Percentiles rank a stretch among this genome's conserved stretches.
Evolutionary conservation across 164 flowering plant species (phyloP).

Genomic region (Magnolia changhungtana): DNA sequence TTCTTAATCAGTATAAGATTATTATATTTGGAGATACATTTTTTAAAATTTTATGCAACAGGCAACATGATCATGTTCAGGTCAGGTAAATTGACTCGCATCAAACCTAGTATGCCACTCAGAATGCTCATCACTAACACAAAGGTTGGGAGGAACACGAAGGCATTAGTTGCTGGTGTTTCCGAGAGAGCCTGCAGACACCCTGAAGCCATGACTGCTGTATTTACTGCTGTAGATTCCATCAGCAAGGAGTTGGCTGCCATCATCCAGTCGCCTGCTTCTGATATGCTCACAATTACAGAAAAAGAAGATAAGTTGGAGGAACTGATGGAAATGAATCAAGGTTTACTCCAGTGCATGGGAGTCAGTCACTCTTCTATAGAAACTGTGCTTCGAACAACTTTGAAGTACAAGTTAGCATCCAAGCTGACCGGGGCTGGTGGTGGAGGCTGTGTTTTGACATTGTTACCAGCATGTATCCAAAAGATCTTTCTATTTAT

Average conservation of each 20-base stretch:
- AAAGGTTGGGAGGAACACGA: conserved; percentile 93
- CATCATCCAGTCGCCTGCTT: conserved; percentile 55
- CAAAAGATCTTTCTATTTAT: conserved; percentile 12
- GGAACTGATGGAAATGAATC: conserved; percentile 96
- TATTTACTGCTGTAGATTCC: conserved; percentile 81
- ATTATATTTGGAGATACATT: background rate
- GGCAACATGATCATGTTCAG: conserved; percentile 92
- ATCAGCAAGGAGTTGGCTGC: conserved; percentile 80
- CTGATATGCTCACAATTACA: conserved; percentile 58
- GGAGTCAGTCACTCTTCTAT: conserved; percentile 94
- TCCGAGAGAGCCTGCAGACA: conserved; percentile 77
- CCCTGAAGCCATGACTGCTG: conserved; percentile 69
- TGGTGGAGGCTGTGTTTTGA: conserved; percentile 99
- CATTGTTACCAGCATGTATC: conserved; percentile 90
- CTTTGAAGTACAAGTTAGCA: conserved; percentile 71
- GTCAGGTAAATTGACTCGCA: conserved; percentile 56
- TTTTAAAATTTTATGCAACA: conserved; percentile 28
- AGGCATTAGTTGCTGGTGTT: conserved; percentile 91
- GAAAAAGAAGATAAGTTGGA: conserved; percentile 75
- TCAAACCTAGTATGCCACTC: conserved; percentile 63
- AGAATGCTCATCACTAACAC: conserved; percentile 93
- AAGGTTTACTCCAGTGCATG: conserved; percentile 93
- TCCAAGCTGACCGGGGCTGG: conserved; percentile 97
- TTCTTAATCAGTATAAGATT: background rate
- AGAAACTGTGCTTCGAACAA: conserved; percentile 81